Conservation (phyloP, 768 basidiomycete genomes). For the Leccinum truebloodii region DNA sequence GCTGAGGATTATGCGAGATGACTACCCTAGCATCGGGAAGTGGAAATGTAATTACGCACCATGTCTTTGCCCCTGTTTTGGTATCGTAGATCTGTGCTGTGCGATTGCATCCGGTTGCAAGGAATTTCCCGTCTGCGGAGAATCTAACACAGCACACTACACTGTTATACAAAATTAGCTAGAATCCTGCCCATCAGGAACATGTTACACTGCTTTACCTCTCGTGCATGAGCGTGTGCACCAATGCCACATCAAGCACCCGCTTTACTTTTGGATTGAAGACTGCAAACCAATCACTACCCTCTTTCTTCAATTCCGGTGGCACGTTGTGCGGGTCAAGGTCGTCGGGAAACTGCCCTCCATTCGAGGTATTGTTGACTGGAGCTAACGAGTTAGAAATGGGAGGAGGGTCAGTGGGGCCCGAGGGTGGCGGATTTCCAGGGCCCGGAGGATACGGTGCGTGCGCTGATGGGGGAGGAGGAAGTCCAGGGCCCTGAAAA, state of each 20-base stretch:
- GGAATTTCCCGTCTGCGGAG: conserved; percentile 88
- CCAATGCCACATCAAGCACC: conserved; percentile 73
- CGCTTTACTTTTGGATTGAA: conserved; percentile 83
- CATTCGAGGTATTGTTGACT: conserved; percentile 29
- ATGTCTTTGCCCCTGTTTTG: conserved; percentile 80
- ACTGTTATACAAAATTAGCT: conserved; percentile 36
- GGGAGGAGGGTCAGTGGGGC: conserved; percentile 25
- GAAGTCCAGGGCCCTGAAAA: conserved; percentile 39
- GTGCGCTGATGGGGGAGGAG: conserved; percentile 35
- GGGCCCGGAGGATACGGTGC: conserved; percentile 34
- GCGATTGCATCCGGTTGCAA: conserved; percentile 96
- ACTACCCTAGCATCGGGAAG: conserved; percentile 6
- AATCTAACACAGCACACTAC: conserved; percentile 92
- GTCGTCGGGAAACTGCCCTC: conserved; percentile 35
- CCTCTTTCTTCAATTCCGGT: conserved; percentile 53
- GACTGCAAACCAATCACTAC: conserved; percentile 85
- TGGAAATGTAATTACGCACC: conserved; percentile 47
- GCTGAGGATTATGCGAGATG: conserved; percentile 38
- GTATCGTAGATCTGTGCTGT: conserved; percentile 96
- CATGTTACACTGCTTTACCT: conserved; percentile 50
- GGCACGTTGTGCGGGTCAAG: conserved; percentile 37
- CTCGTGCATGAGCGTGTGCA: conserved; percentile 90
- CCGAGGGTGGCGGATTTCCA: conserved; percentile 34
- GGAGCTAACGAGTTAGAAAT: conserved; percentile 28
- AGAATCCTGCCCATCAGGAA: neutral